These are phyloP conservation scores for Narthecium ossifragum DNA, from an alignment of 106 monocot species.

Conservation along the genomic window DNA sequence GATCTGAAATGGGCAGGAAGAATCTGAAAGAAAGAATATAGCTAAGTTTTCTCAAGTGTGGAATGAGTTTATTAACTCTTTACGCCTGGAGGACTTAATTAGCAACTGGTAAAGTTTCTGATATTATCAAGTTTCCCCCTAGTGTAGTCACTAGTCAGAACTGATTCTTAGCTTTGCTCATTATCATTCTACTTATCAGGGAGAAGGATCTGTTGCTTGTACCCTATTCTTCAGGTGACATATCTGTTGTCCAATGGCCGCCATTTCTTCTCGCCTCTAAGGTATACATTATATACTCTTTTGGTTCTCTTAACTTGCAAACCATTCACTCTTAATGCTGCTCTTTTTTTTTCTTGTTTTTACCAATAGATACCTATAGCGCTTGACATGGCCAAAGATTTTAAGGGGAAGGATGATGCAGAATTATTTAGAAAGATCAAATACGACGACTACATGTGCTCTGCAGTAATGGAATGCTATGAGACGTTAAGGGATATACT, in stretches of 20 bases:
- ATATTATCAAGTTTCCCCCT: background rate
- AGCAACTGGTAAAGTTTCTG: slow-evolving; percentile 49
- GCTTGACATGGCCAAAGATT: slow-evolving; percentile 93
- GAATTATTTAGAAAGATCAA: slow-evolving; percentile 77
- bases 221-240: slow-evolving; percentile 59
- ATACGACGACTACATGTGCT: slow-evolving; percentile 71
- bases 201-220: slow-evolving; percentile 82
- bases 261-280: slow-evolving; percentile 98
- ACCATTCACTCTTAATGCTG: background rate
- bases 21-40: slow-evolving; percentile 47
- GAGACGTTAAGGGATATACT: slow-evolving; percentile 71
- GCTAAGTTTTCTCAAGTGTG: slow-evolving; percentile 78
- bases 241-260: slow-evolving; percentile 94
- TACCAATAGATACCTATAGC: slow-evolving; percentile 81
- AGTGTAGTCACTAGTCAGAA: too few relatives aligned
- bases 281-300: slow-evolving; percentile 20
- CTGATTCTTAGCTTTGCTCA: too few relatives aligned
- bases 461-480: slow-evolving; percentile 87
- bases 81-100: slow-evolving; percentile 79
- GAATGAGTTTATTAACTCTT: slow-evolving; percentile 76
- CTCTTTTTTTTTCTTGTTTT: background rate
- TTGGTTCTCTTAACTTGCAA: background rate
- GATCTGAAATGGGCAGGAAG: slow-evolving; percentile 36
- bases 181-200: slow-evolving; percentile 19
- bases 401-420: slow-evolving; percentile 62